Conservation (phyloP, 2,329 filamentous ascomycete species). For the Teratosphaeria gauchensis region DNA sequence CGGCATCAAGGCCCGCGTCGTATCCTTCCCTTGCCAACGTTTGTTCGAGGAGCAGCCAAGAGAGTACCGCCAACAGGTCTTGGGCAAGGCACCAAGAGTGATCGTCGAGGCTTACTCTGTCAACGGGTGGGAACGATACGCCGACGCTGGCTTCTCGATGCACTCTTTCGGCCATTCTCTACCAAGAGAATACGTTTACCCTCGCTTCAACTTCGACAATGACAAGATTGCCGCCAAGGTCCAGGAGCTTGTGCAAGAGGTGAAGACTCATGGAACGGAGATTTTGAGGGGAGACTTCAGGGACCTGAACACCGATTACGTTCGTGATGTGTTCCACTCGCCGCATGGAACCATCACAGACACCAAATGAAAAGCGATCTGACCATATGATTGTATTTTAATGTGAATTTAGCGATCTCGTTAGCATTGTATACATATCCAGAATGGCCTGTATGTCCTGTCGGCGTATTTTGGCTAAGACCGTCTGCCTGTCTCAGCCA, state of each 20-base stretch:
- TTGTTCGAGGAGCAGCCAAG: constrained; percentile 40
- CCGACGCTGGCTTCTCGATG: constrained; percentile 47
- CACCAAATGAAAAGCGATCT: not conserved
- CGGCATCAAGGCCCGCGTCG: constrained; percentile 36
- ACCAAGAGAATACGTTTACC: constrained; percentile 46
- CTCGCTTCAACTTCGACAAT: constrained; percentile 47
- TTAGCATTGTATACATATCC: not conserved
- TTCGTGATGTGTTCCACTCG: constrained; percentile 14
- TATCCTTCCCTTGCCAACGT: constrained; percentile 43
- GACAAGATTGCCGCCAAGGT: constrained; percentile 35
- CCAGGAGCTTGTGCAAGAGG: constrained; percentile 26
- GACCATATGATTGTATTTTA: not conserved
- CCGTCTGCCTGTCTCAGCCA: not conserved
- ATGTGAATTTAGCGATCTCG: not conserved
- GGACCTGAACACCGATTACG: constrained; percentile 23
- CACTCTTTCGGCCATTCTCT: constrained; percentile 47
- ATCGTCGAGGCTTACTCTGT: constrained; percentile 52
- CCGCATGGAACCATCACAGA: not conserved
- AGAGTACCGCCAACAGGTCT: constrained; percentile 38
- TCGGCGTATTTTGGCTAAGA: not conserved
- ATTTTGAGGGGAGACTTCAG: constrained; percentile 20
- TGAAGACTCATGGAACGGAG: constrained; percentile 28
- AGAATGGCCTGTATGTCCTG: not conserved
- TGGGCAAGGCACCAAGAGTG: constrained; percentile 33
- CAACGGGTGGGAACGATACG: constrained; percentile 52